Evolutionary conservation across 2,329 filamentous ascomycete genomes (phyloP).

Genomic region (Penicillium sp.): DNA sequence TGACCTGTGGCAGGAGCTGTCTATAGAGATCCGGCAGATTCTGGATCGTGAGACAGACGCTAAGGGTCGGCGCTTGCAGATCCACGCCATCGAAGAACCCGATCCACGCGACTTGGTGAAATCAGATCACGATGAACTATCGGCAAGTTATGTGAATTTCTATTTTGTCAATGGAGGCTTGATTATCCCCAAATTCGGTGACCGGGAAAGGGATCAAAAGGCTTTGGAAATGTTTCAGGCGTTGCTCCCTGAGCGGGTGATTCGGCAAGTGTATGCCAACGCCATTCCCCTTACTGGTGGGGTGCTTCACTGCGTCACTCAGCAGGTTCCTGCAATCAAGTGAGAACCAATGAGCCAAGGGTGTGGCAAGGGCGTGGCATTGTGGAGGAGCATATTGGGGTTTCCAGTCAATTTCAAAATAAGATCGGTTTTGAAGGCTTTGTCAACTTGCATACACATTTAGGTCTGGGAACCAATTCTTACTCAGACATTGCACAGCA

Average conservation of each 20-base stretch:
- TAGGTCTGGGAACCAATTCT: not conserved
- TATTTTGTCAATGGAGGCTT: slow-evolving; percentile 31
- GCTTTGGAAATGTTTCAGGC: slow-evolving; percentile 22
- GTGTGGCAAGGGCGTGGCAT: not conserved
- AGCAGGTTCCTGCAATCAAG: slow-evolving; percentile 20
- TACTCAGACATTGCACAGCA: not conserved
- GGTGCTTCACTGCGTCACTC: slow-evolving; percentile 31
- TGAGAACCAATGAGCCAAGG: not conserved
- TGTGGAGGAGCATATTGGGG: not conserved
- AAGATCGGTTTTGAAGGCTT: not conserved
- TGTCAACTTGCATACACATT: not conserved
- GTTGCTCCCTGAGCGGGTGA: slow-evolving; percentile 22
- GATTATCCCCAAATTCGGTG: slow-evolving; percentile 30
- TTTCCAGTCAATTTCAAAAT: not conserved
- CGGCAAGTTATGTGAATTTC: slow-evolving; percentile 29
- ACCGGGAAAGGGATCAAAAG: slow-evolving; percentile 18
- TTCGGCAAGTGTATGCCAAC: slow-evolving; percentile 26
- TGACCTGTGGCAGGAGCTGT: slow-evolving; percentile 18
- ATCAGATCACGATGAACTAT: slow-evolving; percentile 16
- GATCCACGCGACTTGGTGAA: slow-evolving; percentile 9
- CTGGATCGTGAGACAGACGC: slow-evolving; percentile 20
- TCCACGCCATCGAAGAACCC: slow-evolving; percentile 26
- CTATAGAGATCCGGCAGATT: slow-evolving; percentile 18
- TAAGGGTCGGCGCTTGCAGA: slow-evolving; percentile 21
- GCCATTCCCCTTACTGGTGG: slow-evolving; percentile 28